Percentiles rank a stretch among this genome's conserved stretches.
Conservation (phyloP, 2,329 filamentous ascomycete species). For the Curvularia hawaiiensis region DNA sequence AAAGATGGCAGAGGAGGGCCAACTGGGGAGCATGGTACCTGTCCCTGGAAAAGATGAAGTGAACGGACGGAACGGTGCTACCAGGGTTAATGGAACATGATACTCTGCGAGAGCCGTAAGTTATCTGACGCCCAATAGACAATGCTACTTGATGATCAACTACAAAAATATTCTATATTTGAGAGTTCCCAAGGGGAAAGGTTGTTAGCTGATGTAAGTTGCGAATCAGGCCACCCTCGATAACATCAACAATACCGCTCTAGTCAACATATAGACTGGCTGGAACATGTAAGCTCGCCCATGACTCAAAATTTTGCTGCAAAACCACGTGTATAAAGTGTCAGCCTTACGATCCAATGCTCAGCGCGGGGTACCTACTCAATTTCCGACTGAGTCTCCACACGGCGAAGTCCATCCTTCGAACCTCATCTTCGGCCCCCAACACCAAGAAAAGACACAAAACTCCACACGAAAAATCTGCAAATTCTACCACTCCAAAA, state of each 20-base stretch:
- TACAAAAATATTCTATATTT: neutral
- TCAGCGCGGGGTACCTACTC: neutral
- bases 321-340: neutral
- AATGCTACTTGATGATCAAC: neutral
- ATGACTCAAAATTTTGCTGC: neutral
- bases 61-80: neutral
- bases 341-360: neutral
- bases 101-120: neutral
- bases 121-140: no score
- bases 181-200: neutral
- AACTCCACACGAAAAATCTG: neutral
- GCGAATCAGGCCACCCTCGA: neutral
- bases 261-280: neutral
- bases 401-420: neutral
- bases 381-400: neutral
- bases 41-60: neutral
- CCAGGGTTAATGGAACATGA: neutral
- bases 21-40: constrained; percentile 14
- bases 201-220: neutral
- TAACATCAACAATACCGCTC: neutral
- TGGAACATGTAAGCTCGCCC: neutral
- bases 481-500: neutral
- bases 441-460: neutral
- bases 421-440: neutral
- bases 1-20: constrained; percentile 26